These are phyloP conservation scores for Candida pseudofarinosa DNA, from an alignment of 805 yeast genomes.

Conservation along the genomic window DNA sequence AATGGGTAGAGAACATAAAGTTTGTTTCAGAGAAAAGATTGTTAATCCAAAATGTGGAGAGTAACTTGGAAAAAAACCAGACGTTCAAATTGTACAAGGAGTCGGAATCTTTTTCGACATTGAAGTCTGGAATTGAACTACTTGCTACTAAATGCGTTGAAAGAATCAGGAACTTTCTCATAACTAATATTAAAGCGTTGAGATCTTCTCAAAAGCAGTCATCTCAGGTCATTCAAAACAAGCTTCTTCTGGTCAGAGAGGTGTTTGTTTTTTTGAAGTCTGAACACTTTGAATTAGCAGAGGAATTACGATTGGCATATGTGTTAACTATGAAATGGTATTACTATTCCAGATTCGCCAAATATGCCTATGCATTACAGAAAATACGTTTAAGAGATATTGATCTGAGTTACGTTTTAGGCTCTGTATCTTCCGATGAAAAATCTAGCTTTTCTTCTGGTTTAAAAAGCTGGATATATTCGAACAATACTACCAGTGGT, in stretches of 20 bases:
- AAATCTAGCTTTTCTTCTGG: constrained; percentile 16
- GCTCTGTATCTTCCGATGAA: constrained; percentile 30
- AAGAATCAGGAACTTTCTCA: constrained; percentile 66
- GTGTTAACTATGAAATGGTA: constrained; percentile 91
- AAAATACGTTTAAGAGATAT: constrained; percentile 52
- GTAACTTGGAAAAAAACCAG: neutral
- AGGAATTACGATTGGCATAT: constrained; percentile 75
- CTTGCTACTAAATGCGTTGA: constrained; percentile 65
- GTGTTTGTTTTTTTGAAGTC: constrained; percentile 52
- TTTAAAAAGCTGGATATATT: constrained; percentile 23
- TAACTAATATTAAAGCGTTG: constrained; percentile 60
- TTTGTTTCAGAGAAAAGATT: constrained; percentile 56
- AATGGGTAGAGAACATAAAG: constrained; percentile 66
- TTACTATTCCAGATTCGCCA: constrained; percentile 71
- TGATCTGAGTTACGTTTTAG: constrained; percentile 55
- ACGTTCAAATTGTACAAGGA: constrained; percentile 15
- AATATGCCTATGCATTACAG: constrained; percentile 70
- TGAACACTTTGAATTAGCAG: constrained; percentile 60
- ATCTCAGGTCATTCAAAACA: constrained; percentile 71
- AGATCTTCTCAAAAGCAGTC: constrained; percentile 56
- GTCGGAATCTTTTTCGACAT: constrained; percentile 23
- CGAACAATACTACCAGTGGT: constrained; percentile 1
- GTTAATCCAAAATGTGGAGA: constrained; percentile 35
- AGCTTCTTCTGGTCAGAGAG: constrained; percentile 59
- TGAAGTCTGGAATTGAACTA: constrained; percentile 40